Evolutionary conservation across 2,329 filamentous ascomycete species (phyloP).

Genomic region (Beauveria medogensis): DNA sequence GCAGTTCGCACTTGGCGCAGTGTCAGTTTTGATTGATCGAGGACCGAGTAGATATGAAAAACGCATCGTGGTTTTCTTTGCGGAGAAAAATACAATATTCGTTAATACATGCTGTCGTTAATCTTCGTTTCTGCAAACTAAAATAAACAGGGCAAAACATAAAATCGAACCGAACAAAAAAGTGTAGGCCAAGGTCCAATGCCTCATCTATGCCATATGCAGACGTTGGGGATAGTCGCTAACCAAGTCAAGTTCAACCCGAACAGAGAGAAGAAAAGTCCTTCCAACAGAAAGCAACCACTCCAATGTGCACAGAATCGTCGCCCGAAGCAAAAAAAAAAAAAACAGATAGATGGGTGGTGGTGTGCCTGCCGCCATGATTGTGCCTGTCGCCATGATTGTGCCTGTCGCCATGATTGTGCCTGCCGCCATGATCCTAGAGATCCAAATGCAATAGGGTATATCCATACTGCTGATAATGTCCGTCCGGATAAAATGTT

Average conservation of each 20-base stretch:
- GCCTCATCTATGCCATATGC: constrained; percentile 1
- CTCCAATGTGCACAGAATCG: background rate
- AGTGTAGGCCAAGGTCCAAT: background rate
- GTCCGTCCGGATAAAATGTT: background rate
- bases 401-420: background rate
- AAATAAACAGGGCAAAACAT: background rate
- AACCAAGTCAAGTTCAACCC: background rate
- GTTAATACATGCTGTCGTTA: constrained; percentile 8
- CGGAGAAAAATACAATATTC: background rate
- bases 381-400: background rate
- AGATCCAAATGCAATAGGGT: background rate
- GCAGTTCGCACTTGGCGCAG: background rate
- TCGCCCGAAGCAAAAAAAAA: background rate
- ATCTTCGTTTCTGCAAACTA: constrained; percentile 5
- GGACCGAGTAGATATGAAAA: too few species aligned
- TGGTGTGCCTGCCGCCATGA: background rate
- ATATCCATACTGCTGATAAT: background rate
- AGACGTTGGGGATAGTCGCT: background rate
- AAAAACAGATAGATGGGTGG: too few species aligned
- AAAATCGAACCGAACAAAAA: background rate
- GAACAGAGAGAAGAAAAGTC: background rate
- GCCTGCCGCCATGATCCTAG: background rate
- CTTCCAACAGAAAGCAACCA: background rate
- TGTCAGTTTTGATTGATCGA: too few species aligned
- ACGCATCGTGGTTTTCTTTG: background rate